These are phyloP conservation scores for Trichoderma gamsii DNA, from an alignment of 495 filamentous ascomycete species.

Conservation along the genomic window DNA sequence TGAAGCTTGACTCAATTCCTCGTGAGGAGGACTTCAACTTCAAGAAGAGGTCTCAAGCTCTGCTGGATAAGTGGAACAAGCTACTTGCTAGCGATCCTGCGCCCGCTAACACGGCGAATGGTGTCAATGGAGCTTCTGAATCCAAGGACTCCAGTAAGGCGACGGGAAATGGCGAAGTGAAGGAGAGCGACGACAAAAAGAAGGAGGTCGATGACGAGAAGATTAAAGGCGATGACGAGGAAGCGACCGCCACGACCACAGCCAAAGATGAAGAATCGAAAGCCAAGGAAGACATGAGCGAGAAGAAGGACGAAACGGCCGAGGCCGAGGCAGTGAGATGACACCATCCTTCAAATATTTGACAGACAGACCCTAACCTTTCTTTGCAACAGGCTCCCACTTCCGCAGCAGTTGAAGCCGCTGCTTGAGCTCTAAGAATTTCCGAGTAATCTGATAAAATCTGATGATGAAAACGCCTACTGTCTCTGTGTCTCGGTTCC, in stretches of 20 bases:
- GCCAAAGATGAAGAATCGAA: slow-evolving; percentile 28
- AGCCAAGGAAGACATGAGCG: slow-evolving; percentile 27
- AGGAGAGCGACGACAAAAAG: slow-evolving; percentile 48
- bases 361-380: neutral
- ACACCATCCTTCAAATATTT: neutral
- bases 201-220: slow-evolving; percentile 42
- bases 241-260: slow-evolving; percentile 17
- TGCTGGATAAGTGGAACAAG: slow-evolving; percentile 78
- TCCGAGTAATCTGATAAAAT: neutral
- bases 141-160: slow-evolving; percentile 25
- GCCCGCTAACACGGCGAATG: slow-evolving; percentile 34
- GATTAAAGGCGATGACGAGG: slow-evolving; percentile 19
- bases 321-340: slow-evolving; percentile 12
- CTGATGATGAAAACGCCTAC: neutral
- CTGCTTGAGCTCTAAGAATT: slow-evolving; percentile 18
- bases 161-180: slow-evolving; percentile 33
- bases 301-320: slow-evolving; percentile 10
- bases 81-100: slow-evolving; percentile 53
- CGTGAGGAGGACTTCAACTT: slow-evolving; percentile 80
- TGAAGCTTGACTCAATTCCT: slow-evolving; percentile 75
- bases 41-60: slow-evolving; percentile 65
- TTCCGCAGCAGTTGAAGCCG: slow-evolving; percentile 20
- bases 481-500: neutral
- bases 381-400: neutral
- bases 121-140: slow-evolving; percentile 37